Conservation (phyloP, 1,284 basidiomycete species). For the Heliocybe sulcata region DNA sequence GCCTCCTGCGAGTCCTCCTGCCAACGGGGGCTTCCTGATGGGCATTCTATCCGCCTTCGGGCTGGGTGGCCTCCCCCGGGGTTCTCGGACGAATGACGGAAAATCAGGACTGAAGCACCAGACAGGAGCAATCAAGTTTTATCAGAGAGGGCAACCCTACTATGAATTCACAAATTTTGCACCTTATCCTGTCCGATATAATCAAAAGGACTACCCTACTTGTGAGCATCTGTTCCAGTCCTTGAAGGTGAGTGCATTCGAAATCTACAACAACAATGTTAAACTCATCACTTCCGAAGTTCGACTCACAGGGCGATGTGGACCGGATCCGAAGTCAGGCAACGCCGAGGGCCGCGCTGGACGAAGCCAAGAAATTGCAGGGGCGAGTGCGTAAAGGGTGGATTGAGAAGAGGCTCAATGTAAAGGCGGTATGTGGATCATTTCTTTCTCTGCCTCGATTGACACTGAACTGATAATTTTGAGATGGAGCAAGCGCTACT, state of each 20-base stretch:
- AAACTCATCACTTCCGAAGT: neutral
- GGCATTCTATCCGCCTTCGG: too few species aligned
- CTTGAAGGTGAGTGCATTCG: neutral
- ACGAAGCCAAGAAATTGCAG: neutral
- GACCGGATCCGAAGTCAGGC: neutral
- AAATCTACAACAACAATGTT: neutral
- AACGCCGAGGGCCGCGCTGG: neutral
- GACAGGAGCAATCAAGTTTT: neutral
- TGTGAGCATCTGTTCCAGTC: constrained; percentile 4
- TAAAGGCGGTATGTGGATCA: neutral
- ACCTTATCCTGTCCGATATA: neutral
- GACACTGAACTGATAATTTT: neutral
- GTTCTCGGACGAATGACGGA: too few species aligned
- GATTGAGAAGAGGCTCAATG: neutral
- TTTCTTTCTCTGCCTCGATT: too few species aligned
- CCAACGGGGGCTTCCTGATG: too few species aligned
- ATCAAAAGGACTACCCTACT: constrained; percentile 1
- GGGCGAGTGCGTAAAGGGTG: neutral
- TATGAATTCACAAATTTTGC: constrained; percentile 2
- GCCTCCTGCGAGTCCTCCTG: too few species aligned
- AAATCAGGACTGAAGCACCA: neutral
- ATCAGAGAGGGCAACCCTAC: neutral
- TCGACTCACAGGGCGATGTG: neutral
- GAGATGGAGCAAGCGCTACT: constrained; percentile 18
- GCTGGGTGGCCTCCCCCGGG: too few species aligned